Base-by-base conservation (phyloP, 805 yeast species). In the Candida pseudoglaebosa region DNA sequence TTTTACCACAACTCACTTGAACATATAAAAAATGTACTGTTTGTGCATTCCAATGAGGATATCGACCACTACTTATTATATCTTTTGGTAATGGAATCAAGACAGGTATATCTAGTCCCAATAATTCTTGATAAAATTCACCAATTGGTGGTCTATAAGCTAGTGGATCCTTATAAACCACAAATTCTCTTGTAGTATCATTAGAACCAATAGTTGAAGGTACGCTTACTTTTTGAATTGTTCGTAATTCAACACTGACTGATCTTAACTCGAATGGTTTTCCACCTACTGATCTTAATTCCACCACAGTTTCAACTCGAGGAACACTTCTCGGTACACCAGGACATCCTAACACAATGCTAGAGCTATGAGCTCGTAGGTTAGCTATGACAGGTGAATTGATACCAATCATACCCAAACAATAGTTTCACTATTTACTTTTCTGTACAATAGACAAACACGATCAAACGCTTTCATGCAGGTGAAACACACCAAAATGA, bases 341-440 rank as follows among this genome's bases (percentile, higher is more conserved):
- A 0, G 87, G 86, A 56, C 84, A 78, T 2, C 88, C 88, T 36
- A 71, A 61, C 2, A 81, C 77, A 0, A 77, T 60, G n/a, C 77
- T 66, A 20, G 67, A 62, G 34, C 73, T 74, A 28, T 78, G 69
- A 3, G 82, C 75, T 38, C 73, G 74, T 34, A 80, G 49, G 44
- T 59, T 46, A 7, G 57, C 62, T 16, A 56, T 47, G 14, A 65
- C 61, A 5, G 70, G 70, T 17, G 53, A 46, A 28, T 34, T 33
- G 10, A 21, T 26, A 5, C 13, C 29, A 26, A 26, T 26, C 29
- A 26, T 26, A 26, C 29, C 29, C 29, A 9, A 26, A 6, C 9
- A 13, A 15, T 12, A 10, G 6, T 26, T 5, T 6, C 15, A 10
- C 29, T 26, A 26, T 26, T 26, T 10, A 26, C 5, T 7, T 26